Base-by-base conservation (phyloP, 2,329 filamentous ascomycete genomes). In the Trichoderma semiorbis region DNA sequence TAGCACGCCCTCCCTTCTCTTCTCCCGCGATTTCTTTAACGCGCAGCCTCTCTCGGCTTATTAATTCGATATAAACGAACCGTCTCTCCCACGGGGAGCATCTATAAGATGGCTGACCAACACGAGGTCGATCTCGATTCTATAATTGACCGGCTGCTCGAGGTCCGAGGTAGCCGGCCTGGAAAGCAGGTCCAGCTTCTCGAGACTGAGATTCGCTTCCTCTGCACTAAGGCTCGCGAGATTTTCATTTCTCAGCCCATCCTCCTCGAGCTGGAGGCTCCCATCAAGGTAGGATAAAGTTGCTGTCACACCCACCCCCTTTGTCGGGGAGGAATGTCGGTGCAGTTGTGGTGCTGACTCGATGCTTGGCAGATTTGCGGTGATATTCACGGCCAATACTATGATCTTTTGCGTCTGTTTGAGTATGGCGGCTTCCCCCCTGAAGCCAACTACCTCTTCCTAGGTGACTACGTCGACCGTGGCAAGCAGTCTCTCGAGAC, bases 211-310 rank as follows among this genome's bases (percentile, higher is more conserved):
- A 99, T 99, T 78, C 92, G 95, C 81, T 97, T 91, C 84, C 90
- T 99, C 76, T 99, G 96, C 90, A 98, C 95, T 82, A 98, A 98
- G 87, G 95, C 95, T 75, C 92, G 96, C 76, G 96, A 99, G 87
- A 98, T 99, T 79, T 98, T 99, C 88, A 98, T 99, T 84, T 98
- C 95, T 74, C 96, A 99, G 87, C 96, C 96, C 76, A 98, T 98
- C 80, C 87, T 99, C 77, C 90, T 99, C 76, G 96, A 99, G 87
- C 90, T 99, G 65, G 96, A 98, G 85, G 96, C 96, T 80, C 96
- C 96, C 74, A 98, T 99, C 85, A 99, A 99, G 94, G 95, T 97
- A 88, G 78, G 87, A 81, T 67, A 61, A 58, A 71, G 70, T 3
- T 30, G 55, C 55, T 4, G 55, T 4, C 55, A 30, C n/a, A 21